Percentiles rank a stretch among this genome's conserved stretches.
phyloP scores from a whole-genome alignment of 352 stramenopile species.

The Phytopythium sindhum region DNA sequence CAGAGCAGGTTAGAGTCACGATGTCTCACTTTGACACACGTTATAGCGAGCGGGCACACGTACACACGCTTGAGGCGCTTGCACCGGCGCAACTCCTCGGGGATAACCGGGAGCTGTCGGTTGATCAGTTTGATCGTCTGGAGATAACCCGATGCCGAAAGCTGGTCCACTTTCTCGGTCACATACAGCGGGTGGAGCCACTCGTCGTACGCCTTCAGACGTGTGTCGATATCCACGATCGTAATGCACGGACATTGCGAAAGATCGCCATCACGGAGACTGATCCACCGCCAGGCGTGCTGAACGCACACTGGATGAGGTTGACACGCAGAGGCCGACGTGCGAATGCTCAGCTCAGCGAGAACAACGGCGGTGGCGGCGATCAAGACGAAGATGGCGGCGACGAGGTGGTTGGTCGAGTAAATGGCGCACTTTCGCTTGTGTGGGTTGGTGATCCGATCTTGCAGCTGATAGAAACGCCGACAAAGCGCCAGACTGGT shows the following conservation, averaged over 20 bases:
- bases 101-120: constrained; percentile 18
- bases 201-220: constrained; percentile 15
- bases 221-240: constrained; percentile 21
- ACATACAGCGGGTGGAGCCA: constrained; percentile 24
- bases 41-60: neutral
- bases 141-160: constrained; percentile 18
- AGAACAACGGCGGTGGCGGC: constrained; percentile 7
- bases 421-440: constrained; percentile 10
- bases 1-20: neutral
- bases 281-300: constrained; percentile 19
- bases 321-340: constrained; percentile 10
- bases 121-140: constrained; percentile 27
- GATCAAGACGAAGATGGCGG: constrained; percentile 12
- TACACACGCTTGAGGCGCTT: constrained; percentile 25
- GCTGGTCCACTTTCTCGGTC: constrained; percentile 16
- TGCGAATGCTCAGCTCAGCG: constrained; percentile 10
- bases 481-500: constrained; percentile 22
- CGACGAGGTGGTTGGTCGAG: constrained; percentile 8
- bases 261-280: constrained; percentile 1
- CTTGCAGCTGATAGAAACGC: constrained; percentile 10
- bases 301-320: constrained; percentile 16
- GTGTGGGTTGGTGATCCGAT: constrained; percentile 8
- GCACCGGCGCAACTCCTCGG: constrained; percentile 19
- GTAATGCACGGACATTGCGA: constrained; percentile 35
- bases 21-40: neutral